Conservation (phyloP, 1,284 basidiomycete genomes). For the Leccinum holopus region DNA sequence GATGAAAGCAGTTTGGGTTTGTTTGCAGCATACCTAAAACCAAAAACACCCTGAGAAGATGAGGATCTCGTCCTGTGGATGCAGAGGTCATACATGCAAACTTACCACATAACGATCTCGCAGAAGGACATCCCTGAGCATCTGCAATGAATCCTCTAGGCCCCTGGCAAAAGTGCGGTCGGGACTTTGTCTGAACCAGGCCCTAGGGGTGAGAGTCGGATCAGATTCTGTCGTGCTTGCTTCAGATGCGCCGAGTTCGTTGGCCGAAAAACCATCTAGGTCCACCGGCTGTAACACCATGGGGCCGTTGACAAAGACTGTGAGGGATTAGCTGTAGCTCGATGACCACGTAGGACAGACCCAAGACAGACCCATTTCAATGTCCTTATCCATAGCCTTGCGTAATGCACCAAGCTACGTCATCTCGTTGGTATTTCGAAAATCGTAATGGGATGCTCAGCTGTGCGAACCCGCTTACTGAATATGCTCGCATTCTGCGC, state of each 20-base stretch:
- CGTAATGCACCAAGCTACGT: constrained; percentile 71
- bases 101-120: constrained; percentile 57
- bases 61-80: neutral
- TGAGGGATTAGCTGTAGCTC: constrained; percentile 1
- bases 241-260: constrained; percentile 53
- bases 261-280: constrained; percentile 45
- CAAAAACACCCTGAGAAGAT: constrained; percentile 70
- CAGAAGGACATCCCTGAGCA: constrained; percentile 26
- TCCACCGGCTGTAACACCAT: constrained; percentile 73
- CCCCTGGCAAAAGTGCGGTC: constrained; percentile 55
- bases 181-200: constrained; percentile 69
- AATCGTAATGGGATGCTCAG: neutral
- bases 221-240: constrained; percentile 48
- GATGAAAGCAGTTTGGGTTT: neutral
- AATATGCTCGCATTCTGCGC: constrained; percentile 81
- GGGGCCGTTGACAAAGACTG: constrained; percentile 83
- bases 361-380: constrained; percentile 62
- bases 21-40: constrained; percentile 58
- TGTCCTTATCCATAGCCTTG: constrained; percentile 62
- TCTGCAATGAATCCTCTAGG: constrained; percentile 54
- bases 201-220: constrained; percentile 68
- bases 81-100: neutral
- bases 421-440: constrained; percentile 4
- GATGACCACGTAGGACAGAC: neutral
- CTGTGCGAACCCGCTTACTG: constrained; percentile 66